Evolutionary conservation across 2,329 filamentous ascomycete genomes (phyloP), one percentile per base, ranked within the genome.

Genomic region (Berkeleyomyces basicola): DNA sequence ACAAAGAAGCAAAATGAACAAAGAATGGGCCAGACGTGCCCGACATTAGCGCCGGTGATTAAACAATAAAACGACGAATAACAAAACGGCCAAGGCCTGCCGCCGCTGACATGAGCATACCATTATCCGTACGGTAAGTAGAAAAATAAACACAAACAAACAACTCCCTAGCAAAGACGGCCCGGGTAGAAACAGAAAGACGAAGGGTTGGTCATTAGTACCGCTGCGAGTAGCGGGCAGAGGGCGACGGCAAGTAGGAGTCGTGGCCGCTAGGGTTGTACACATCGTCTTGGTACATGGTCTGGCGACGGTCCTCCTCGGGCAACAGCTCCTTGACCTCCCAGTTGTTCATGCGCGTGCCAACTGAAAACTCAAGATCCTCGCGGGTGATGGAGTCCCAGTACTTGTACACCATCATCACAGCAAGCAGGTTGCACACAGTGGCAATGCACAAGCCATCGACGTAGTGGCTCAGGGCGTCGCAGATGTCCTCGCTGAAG

Each of bases 341-440:
- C 93, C 93, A 99, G 73, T 93, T 96, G 76, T 96, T 95, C 75
- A 89, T 87, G 73, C 92, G 89, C 64, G 90, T 90, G 67, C 92
- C 92, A 59, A 99, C 93, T 2, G 90, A 96, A 75, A 99, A 99
- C 72, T 99, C 93, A 67, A 99, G 85, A 73, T 99, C 93, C 75
- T 99, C 93, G 71, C 88, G 90, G 31, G 93, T 99, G 73, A 99
- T 99, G 14, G 91, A 96, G 72, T 99, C 93, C 93, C 93, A 99
- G 78, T 95, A 99, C 90, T 99, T 99, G 81, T 99, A 99, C 44
- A 99, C 85, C 93, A 97, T 99, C 93, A 99, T 99, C 65, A 99
- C 92, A 10, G 85, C 90, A 51, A 99, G 78, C 53, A 99, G 76
- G 71, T 99, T 99, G 77, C 90, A 93, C 62, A 92, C 85, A 0